Evolutionary conservation across 768 basidiomycete species (phyloP).

Genomic region (Lactifluus piperatus): DNA sequence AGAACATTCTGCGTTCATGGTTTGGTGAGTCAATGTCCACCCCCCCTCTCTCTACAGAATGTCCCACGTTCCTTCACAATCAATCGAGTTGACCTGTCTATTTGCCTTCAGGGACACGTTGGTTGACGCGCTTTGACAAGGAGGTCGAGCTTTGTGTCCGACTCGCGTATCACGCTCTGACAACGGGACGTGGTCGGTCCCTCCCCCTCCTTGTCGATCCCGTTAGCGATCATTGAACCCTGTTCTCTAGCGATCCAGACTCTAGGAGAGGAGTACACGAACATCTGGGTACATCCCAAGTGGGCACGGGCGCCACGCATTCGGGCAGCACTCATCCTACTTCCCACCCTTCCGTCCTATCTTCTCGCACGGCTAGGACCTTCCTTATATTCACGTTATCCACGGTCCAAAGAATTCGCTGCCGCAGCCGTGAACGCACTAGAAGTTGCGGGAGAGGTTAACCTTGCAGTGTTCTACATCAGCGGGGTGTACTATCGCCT

Average conservation of each 20-base stretch:
- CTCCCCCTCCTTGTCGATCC: background rate
- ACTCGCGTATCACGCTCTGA: slow-evolving; percentile 63
- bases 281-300: slow-evolving; percentile 49
- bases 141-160: slow-evolving; percentile 66
- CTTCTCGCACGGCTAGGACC: slow-evolving; percentile 42
- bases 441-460: slow-evolving; percentile 57
- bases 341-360: slow-evolving; percentile 60
- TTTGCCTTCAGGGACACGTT: slow-evolving; percentile 54
- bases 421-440: slow-evolving; percentile 39
- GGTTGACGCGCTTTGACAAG: slow-evolving; percentile 73
- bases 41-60: background rate
- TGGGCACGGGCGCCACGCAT: slow-evolving; percentile 37
- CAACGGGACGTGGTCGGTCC: slow-evolving; percentile 58
- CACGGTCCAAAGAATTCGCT: slow-evolving; percentile 27
- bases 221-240: slow-evolving; percentile 6
- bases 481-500: slow-evolving; percentile 73
- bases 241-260: slow-evolving; percentile 57
- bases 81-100: background rate
- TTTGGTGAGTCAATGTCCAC: slow-evolving; percentile 42
- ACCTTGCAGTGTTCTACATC: slow-evolving; percentile 76
- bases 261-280: slow-evolving; percentile 87
- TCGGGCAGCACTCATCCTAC: slow-evolving; percentile 50
- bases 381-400: slow-evolving; percentile 29
- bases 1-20: slow-evolving; percentile 67
- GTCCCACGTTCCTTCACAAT: background rate